These are phyloP conservation scores for Elymus sibiricus DNA, from an alignment of 176 grass and related monocot genomes.

Conservation along the genomic window DNA sequence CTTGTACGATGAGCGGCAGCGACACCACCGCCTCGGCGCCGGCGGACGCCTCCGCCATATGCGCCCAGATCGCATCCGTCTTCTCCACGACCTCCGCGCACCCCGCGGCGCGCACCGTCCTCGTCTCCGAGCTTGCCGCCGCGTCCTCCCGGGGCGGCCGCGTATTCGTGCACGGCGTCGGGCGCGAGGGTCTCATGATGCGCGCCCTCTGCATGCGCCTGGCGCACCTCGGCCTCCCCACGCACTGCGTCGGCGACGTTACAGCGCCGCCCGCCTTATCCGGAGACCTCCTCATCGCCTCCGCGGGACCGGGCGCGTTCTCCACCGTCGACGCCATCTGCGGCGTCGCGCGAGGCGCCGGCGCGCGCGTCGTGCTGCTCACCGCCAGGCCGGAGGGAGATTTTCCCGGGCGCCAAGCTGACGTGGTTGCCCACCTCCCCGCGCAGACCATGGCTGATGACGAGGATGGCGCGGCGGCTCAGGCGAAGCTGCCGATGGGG, in stretches of 20 bases:
- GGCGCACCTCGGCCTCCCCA: constrained; percentile 65
- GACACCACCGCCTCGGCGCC: neutral
- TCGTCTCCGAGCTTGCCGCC: constrained; percentile 34
- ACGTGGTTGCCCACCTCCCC: constrained; percentile 57
- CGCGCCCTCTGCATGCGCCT: constrained; percentile 95
- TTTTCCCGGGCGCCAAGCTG: constrained; percentile 44
- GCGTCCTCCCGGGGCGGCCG: constrained; percentile 11
- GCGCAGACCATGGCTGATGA: constrained; percentile 83
- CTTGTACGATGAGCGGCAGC: constrained; percentile 31
- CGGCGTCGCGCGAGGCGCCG: constrained; percentile 49
- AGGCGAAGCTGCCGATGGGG: constrained; percentile 84
- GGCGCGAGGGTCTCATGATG: constrained; percentile 95
- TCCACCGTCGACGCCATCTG: constrained; percentile 93
- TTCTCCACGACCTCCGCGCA: constrained; percentile 44
- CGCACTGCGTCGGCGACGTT: constrained; percentile 72
- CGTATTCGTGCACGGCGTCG: constrained; percentile 89
- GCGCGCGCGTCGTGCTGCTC: constrained; percentile 65
- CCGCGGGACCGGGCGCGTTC: constrained; percentile 70
- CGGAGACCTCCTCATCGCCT: constrained; percentile 73
- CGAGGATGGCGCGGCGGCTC: constrained; percentile 3
- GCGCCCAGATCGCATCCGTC: constrained; percentile 65
- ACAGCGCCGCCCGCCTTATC: constrained; percentile 37
- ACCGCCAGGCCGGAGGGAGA: constrained; percentile 46
- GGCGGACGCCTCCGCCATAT: constrained; percentile 44
- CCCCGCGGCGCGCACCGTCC: constrained; percentile 26